Evolutionary conservation across 495 filamentous ascomycete genomes (phyloP).

Genomic region (Aspergillus saccharolyticus): DNA sequence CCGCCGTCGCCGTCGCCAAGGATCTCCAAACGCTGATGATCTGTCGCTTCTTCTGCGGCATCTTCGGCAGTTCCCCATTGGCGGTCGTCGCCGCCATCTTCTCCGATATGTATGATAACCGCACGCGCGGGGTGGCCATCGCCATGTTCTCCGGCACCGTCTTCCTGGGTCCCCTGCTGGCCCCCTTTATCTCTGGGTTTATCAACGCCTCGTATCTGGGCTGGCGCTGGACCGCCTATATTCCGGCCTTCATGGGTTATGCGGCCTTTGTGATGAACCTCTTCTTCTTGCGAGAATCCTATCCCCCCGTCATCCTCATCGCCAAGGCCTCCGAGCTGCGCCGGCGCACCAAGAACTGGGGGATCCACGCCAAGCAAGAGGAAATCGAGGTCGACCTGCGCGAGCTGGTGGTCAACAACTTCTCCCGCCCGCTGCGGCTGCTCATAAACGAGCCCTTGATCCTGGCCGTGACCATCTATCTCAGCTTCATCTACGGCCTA

Average conservation of each 20-base stretch:
- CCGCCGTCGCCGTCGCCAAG: conserved; percentile 67
- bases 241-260: conserved; percentile 69
- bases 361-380: conserved; percentile 89
- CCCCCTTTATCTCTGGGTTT: conserved; percentile 82
- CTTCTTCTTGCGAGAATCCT: conserved; percentile 75
- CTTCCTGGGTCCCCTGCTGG: conserved; percentile 75
- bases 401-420: conserved; percentile 79
- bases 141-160: conserved; percentile 82
- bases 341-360: conserved; percentile 82
- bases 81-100: conserved; percentile 85
- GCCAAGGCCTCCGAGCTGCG: conserved; percentile 73
- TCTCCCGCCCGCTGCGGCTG: conserved; percentile 71
- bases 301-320: conserved; percentile 75
- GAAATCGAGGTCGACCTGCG: conserved; percentile 82
- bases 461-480: conserved; percentile 66
- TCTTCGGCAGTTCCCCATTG: conserved; percentile 69
- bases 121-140: conserved; percentile 67
- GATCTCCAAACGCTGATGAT: conserved; percentile 80
- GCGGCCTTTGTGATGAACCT: conserved; percentile 64
- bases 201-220: conserved; percentile 64
- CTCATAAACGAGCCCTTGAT: conserved; percentile 80
- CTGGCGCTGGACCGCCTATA: conserved; percentile 85
- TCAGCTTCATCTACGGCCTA: conserved; percentile 78
- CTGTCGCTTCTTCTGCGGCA: conserved; percentile 77
- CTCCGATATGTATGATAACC: conserved; percentile 81